Base-by-base conservation (phyloP, 2,329 filamentous ascomycete genomes). In the Penicillium sp. region DNA sequence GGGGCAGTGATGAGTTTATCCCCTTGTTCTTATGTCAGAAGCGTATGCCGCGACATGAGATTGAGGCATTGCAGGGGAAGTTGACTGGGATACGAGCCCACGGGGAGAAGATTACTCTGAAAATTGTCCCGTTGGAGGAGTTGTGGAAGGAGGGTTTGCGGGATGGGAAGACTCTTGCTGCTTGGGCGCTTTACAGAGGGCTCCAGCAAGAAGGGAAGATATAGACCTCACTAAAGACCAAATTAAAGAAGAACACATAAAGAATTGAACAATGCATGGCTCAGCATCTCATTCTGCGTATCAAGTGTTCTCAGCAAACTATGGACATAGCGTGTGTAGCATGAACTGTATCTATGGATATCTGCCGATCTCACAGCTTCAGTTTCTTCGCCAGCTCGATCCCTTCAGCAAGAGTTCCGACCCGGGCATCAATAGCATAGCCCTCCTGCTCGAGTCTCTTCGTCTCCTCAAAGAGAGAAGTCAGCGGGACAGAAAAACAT, bases 331-430 rank as follows among this genome's bases (percentile, higher is more conserved):
- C n/a, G n/a, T n/a, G n/a, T n/a, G n/a, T n/a, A 25, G 21, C 21
- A 25, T 25, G 21, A 7, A 25, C 21, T 11, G 21, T 28, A 13
- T 23, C 25, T 17, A 25, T 31, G 11, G 23, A 26, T 35, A n/a
- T 13, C 19, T 27, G 5, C 33, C 34, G 19, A 41, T 7, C 16
- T 44, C 20, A 50, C 26, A 49, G 23, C 33, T 41, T 43, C 43
- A 39, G 43, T 33, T 63, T 65, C 69, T 80, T 84, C 14, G 83
- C 83, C 47, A 87, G 68, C 58, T 90, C 81, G 44, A 91, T 81
- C 0, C 86, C 86, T 63, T 91, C 86, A 0, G 86, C 87, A 31
- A 91, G 66, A 4, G 84, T 87, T 1, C 83, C 86, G 2, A 91
- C 82, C 26, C 86, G 74, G 4, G 86, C 86, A 64, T 93, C 87